Evolutionary conservation across 2,329 filamentous ascomycete genomes (phyloP).

Genomic region (Acarospora socialis): DNA sequence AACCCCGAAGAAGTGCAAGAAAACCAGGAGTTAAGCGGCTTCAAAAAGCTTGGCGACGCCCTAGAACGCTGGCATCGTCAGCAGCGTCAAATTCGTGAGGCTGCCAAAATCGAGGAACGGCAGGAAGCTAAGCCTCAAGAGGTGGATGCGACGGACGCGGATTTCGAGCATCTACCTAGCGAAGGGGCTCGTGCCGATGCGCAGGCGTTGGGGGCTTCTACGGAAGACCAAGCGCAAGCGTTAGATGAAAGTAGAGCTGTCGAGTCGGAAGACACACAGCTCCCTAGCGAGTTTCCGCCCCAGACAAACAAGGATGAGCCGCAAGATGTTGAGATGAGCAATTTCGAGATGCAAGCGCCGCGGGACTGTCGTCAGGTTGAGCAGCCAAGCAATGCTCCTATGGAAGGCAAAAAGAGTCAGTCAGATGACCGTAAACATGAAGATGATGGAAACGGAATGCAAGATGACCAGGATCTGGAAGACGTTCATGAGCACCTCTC

Average conservation of each 20-base stretch:
- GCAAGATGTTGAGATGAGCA: slow-evolving; percentile 27
- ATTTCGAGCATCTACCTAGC: slow-evolving; percentile 86
- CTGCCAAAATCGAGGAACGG: slow-evolving; percentile 38
- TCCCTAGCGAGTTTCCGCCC: no score
- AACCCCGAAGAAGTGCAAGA: slow-evolving; percentile 21
- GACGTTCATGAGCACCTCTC: slow-evolving; percentile 45
- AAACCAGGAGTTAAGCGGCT: slow-evolving; percentile 47
- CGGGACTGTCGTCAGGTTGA: no score
- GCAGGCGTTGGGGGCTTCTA: slow-evolving; percentile 79
- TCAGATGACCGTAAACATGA: no score
- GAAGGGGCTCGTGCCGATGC: slow-evolving; percentile 71
- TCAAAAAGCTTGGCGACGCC: slow-evolving; percentile 88
- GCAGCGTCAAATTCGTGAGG: slow-evolving; percentile 63
- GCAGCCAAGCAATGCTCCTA: no score
- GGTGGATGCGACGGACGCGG: slow-evolving; percentile 60
- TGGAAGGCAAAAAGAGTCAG: no score
- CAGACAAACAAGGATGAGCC: slow-evolving; percentile 20
- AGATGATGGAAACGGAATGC: no score
- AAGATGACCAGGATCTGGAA: slow-evolving; percentile 28
- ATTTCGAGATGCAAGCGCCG: slow-evolving; percentile 36
- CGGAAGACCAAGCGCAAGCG: slow-evolving; percentile 70
- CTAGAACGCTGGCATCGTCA: slow-evolving; percentile 87
- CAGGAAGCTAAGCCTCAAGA: slow-evolving; percentile 42
- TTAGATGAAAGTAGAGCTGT: slow-evolving; percentile 83
- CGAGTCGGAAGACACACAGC: slow-evolving; percentile 50